Evolutionary conservation across 2,329 filamentous ascomycete genomes (phyloP).

Genomic region (Dryadomyces sulphureus): DNA sequence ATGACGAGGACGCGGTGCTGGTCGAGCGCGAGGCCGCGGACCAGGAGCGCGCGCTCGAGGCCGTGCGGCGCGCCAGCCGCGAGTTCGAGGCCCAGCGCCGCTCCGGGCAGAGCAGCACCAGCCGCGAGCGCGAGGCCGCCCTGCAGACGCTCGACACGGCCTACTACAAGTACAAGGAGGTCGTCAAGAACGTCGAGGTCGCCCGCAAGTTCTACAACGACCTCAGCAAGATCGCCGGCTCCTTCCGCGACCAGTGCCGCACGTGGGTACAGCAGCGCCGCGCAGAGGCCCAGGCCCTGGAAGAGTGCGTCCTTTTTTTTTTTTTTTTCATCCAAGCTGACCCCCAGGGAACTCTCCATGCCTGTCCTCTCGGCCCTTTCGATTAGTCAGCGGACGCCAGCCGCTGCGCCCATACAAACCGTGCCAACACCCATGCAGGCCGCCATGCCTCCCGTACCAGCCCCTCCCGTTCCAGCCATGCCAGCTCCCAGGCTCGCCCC

Average conservation of each 20-base stretch:
- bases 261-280: slow-evolving; percentile 69
- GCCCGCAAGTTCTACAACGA: slow-evolving; percentile 97
- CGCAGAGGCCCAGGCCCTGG: slow-evolving; percentile 64
- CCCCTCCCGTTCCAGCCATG: too few relatives aligned
- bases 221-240: slow-evolving; percentile 68
- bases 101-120: slow-evolving; percentile 22
- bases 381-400: background rate
- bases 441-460: too few relatives aligned
- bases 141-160: slow-evolving; percentile 81
- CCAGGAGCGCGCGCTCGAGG: slow-evolving; percentile 55
- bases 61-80: slow-evolving; percentile 60
- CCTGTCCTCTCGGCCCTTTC: slow-evolving; percentile 31
- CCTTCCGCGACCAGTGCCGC: slow-evolving; percentile 64
- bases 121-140: slow-evolving; percentile 67
- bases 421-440: too few relatives aligned
- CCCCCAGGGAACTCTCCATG: slow-evolving; percentile 33
- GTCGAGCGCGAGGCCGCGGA: slow-evolving; percentile 59
- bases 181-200: slow-evolving; percentile 79
- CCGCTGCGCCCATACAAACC: background rate
- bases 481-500: too few relatives aligned
- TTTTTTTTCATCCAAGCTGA: background rate
- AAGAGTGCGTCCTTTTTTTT: slow-evolving; percentile 41
- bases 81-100: slow-evolving; percentile 62
- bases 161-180: slow-evolving; percentile 93
- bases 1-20: slow-evolving; percentile 62